Evolutionary conservation across 768 basidiomycete genomes (phyloP), one percentile per base, ranked within the genome.

Genomic region (Chalciporus chontae): DNA sequence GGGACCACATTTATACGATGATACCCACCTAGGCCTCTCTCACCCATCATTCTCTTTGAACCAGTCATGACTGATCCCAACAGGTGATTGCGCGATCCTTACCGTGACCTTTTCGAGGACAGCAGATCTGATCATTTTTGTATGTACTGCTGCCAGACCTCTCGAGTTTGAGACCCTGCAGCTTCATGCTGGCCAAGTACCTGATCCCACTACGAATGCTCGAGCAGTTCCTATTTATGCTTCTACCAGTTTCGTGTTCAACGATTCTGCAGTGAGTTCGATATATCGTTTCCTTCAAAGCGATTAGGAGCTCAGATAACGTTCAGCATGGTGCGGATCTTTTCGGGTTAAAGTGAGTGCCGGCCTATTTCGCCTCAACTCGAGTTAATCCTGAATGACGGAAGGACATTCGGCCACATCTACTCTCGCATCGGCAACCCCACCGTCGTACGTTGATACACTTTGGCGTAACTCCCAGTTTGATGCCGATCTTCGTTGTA

Each of bases 181-280:
- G 65, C 68, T 85, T 13, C 83, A 85, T 51, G 83, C 80, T 4
- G 84, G 83, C 2, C 78, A 81, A 47, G 65, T 65, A 4, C 69
- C 72, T 2, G 81, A 81, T 57, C 69, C 77, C 0, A 62, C 77
- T 5, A 80, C 80, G 10, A 79, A 79, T 36, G 79, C 83, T 1
- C 74, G 81, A 10, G 84, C 84, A 1, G 78, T 78, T 2, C 83
- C 84, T 0, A 85, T 85, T 58, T 84, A 83, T 41, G 73, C 80
- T 14, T 66, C 75, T 15, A 75, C 80, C 2, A 75, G 75, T 38
- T 84, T 77, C 50, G 76, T 78, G 29, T 83, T 83, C 67, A 75
- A 83, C 40, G 67, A 80, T 51, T 77, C 74, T 17, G 70, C 74
- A 61, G 81, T 75, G 51, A 52, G 62, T 54, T 8, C 2, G 10